Percentiles rank a stretch among this genome's conserved stretches.
These are phyloP conservation scores for Boletus vermiculosoides DNA, from an alignment of 768 basidiomycete species.

Conservation along the genomic window DNA sequence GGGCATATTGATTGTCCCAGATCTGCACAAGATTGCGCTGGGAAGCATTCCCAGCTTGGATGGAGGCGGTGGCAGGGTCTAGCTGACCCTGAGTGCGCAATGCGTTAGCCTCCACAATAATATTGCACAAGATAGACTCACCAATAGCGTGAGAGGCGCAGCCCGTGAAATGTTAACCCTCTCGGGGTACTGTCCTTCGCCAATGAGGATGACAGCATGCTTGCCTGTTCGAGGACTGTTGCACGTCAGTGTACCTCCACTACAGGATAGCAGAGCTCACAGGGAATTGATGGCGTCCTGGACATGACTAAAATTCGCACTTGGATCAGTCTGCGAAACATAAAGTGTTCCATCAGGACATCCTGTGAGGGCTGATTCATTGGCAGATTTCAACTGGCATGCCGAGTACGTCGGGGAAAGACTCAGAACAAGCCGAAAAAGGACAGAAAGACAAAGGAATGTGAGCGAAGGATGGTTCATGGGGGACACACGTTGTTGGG, in stretches of 20 bases:
- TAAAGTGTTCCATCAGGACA: conserved; percentile 61
- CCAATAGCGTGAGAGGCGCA: conserved; percentile 56
- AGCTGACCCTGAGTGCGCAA: conserved; percentile 47
- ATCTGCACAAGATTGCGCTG: conserved; percentile 51
- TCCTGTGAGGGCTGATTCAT: conserved; percentile 44
- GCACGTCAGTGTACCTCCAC: not conserved
- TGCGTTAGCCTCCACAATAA: not conserved
- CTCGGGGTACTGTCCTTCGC: conserved; percentile 58
- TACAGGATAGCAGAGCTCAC: conserved; percentile 34
- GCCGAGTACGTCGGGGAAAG: conserved; percentile 47
- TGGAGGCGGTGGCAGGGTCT: conserved; percentile 35
- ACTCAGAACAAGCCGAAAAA: conserved; percentile 14
- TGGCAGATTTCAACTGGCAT: conserved; percentile 51
- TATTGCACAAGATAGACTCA: conserved; percentile 20
- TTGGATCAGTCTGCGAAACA: conserved; percentile 49
- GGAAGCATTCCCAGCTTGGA: conserved; percentile 43
- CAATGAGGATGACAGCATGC: conserved; percentile 51
- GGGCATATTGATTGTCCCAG: conserved; percentile 47
- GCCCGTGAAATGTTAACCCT: conserved; percentile 54
- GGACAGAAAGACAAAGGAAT: conserved; percentile 4
- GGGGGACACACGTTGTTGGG: not conserved
- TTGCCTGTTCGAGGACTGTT: conserved; percentile 40
- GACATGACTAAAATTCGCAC: conserved; percentile 46
- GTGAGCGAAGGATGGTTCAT: conserved; percentile 11
- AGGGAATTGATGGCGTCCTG: conserved; percentile 58